These are phyloP conservation scores for Lactarius evosmus DNA, from an alignment of 768 basidiomycete genomes.

Conservation along the genomic window DNA sequence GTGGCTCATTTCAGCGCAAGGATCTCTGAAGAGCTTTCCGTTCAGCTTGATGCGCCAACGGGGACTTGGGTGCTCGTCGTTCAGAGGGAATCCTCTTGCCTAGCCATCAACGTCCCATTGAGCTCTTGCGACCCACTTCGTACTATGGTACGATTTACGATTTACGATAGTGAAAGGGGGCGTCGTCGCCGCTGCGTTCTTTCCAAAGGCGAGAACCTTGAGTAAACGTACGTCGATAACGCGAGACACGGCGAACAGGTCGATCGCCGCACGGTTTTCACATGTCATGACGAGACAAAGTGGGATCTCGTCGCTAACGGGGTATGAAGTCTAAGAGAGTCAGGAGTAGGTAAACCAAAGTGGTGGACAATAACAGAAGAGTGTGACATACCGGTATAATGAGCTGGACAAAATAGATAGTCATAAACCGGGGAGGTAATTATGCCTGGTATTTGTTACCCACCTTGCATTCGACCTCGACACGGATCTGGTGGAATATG, in stretches of 20 bases:
- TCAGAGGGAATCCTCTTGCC: background rate
- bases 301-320: slow-evolving; percentile 11
- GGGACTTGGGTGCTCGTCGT: background rate
- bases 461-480: slow-evolving; percentile 25
- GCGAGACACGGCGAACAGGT: slow-evolving; percentile 8
- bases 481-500: background rate
- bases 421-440: background rate
- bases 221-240: slow-evolving; percentile 20
- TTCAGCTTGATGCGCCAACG: slow-evolving; percentile 19
- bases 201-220: slow-evolving; percentile 21
- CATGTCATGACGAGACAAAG: slow-evolving; percentile 17
- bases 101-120: slow-evolving; percentile 15
- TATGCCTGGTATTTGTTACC: background rate
- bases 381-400: slow-evolving; percentile 5
- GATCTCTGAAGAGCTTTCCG: slow-evolving; percentile 1
- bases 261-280: slow-evolving; percentile 2
- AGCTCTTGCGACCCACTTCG: slow-evolving; percentile 16
- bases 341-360: background rate
- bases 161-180: slow-evolving; percentile 1
- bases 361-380: background rate
- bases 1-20: background rate
- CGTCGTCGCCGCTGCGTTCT: background rate
- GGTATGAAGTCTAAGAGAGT: slow-evolving; percentile 8
- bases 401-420: slow-evolving; percentile 6
- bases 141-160: background rate